Base-by-base conservation (phyloP, 225 moss, liverwort and hornwort species). In the Anthoceros angustus region DNA sequence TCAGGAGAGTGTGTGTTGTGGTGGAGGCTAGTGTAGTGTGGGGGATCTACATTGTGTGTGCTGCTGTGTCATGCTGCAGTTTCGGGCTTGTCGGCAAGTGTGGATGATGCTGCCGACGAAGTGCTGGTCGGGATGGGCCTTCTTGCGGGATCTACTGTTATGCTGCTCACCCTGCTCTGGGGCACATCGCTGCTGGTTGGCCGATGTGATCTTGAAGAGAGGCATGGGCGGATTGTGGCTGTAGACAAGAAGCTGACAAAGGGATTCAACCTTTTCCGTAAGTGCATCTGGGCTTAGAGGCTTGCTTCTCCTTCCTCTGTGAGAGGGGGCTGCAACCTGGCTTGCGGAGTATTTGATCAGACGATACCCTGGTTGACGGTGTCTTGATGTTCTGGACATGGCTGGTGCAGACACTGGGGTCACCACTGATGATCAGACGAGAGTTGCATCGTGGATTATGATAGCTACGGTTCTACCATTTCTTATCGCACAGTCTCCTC, bases 111-210 rank as follows among this genome's bases (percentile, higher is more conserved):
- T 0, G 88, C 92, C 66, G 46, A 79, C 43, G 77, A 98, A 77
- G 87, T 98, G 63, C 78, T 98, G 32, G 98, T 98, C 61, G 98
- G 92, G 25, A 92, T 98, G 92, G 98, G 98, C 62, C 73, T 98
- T 66, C 71, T 92, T 8, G 87, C 98, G 0, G 98, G 98, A 14
- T 98, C 98, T 5, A 86, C 89, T 16, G 85, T 98, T 46, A 87
- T 92, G 92, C 40, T 98, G 67, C 87, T 98, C 41, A 87, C 89
- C 10, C 83, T 79, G 18, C 65, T 98, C 6, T 92, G 98, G 98
- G 98, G 92, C 67, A 74, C 83, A 18, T 84, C 79, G 72, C 78
- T 98, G 9, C 76, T 92, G 9, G 67, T 87, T 11, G 98, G 92
- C 9, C 87, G 98, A 1, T 89, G 91, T 73, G 92, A 98, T 64